Percentiles rank a stretch among this genome's conserved stretches.
Conservation (phyloP, 1,284 basidiomycete genomes). For the Cerioporus squamosus region DNA sequence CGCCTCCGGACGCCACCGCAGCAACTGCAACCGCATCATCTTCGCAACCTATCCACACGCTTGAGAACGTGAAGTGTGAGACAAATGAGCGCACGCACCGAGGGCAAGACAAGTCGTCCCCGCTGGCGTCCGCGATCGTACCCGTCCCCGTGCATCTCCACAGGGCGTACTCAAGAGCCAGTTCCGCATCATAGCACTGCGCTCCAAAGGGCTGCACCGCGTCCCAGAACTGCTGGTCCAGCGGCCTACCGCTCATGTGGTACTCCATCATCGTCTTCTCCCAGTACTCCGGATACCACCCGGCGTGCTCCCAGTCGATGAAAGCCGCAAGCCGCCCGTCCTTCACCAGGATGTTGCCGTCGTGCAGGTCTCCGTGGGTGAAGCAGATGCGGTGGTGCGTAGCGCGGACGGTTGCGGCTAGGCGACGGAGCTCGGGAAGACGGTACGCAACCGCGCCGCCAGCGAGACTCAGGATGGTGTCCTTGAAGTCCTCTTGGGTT, state of each 20-base stretch:
- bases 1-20: no score
- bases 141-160: not conserved
- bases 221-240: constrained; percentile 9
- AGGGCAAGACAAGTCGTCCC: not conserved
- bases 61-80: no score
- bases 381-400: constrained; percentile 9
- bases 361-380: constrained; percentile 16
- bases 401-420: constrained; percentile 3
- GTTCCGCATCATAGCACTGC: constrained; percentile 3
- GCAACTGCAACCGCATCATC: no score
- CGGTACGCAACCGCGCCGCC: not conserved
- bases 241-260: not conserved
- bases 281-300: constrained; percentile 32
- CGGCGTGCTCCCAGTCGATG: constrained; percentile 29
- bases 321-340: constrained; percentile 22
- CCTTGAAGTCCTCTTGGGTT: constrained; percentile 7
- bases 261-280: constrained; percentile 16
- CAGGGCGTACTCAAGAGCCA: constrained; percentile 5
- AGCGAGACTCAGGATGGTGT: not conserved
- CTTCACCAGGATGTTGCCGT: constrained; percentile 22
- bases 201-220: constrained; percentile 2
- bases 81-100: not conserved
- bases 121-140: not conserved
- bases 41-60: no score
- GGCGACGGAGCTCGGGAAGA: not conserved